Conservation (phyloP, 305 asterid genomes). For the Fraxinus floribunda region DNA sequence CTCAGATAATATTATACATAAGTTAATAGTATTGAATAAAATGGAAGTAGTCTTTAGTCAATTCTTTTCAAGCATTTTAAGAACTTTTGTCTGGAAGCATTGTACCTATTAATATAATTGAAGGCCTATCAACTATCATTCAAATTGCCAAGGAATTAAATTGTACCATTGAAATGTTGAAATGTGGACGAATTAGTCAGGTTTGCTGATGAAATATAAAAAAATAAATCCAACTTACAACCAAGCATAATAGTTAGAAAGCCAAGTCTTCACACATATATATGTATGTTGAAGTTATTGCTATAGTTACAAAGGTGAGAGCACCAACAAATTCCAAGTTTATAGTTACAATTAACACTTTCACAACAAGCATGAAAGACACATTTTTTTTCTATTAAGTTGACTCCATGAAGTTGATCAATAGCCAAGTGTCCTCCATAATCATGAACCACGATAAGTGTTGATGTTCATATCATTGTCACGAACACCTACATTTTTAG, state of each 20-base stretch:
- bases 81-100: not conserved
- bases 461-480: no score
- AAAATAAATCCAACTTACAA: not conserved
- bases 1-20: not conserved
- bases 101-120: not conserved
- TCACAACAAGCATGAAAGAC: no score
- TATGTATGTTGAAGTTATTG: no score
- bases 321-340: no score
- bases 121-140: not conserved
- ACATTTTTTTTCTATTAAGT: no score
- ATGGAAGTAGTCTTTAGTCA: not conserved
- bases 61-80: not conserved
- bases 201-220: not conserved
- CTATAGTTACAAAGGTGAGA: no score
- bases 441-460: no score
- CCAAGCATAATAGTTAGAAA: no score
- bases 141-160: not conserved
- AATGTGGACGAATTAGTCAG: not conserved
- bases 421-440: no score
- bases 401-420: no score
- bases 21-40: not conserved
- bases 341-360: no score
- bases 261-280: no score
- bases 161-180: not conserved
- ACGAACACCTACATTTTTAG: not conserved